Conservation (phyloP, 2,329 filamentous ascomycete genomes). For the Trichothecium roseum region DNA sequence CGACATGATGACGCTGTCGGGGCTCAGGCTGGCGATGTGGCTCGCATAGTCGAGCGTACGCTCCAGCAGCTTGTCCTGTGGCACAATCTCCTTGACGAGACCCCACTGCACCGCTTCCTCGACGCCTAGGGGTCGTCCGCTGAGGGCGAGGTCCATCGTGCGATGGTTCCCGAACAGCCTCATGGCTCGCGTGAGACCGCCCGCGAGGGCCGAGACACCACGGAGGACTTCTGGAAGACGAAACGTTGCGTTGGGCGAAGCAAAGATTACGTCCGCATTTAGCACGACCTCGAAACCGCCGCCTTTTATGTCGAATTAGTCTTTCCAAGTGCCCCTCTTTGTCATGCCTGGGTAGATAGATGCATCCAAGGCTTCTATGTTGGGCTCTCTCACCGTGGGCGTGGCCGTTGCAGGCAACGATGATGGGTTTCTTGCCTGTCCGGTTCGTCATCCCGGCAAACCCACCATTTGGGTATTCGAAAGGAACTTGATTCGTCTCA, state of each 20-base stretch:
- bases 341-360: too few relatives aligned
- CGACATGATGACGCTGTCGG: conserved; percentile 22
- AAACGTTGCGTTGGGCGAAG: conserved; percentile 39
- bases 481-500: conserved; percentile 15
- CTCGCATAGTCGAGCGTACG: conserved; percentile 18
- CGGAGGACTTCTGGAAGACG: conserved; percentile 46
- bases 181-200: conserved; percentile 40
- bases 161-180: conserved; percentile 20
- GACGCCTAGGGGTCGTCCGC: conserved; percentile 12
- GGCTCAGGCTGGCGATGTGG: conserved; percentile 19
- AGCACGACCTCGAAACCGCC: conserved; percentile 20
- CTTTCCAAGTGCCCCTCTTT: too few relatives aligned
- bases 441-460: conserved; percentile 23
- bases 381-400: conserved; percentile 14
- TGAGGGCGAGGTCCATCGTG: conserved; percentile 21
- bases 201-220: conserved; percentile 46
- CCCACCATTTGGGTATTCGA: conserved; percentile 20
- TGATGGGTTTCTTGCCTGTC: conserved; percentile 21
- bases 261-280: conserved; percentile 47
- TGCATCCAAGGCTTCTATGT: too few relatives aligned
- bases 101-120: conserved; percentile 21
- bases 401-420: conserved; percentile 19
- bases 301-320: too few relatives aligned
- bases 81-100: conserved; percentile 16
- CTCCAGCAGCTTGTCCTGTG: conserved; percentile 16